phyloP scores from a whole-genome alignment of 2,329 filamentous ascomycete genomes.

The Stagonosporopsis vannaccii region DNA sequence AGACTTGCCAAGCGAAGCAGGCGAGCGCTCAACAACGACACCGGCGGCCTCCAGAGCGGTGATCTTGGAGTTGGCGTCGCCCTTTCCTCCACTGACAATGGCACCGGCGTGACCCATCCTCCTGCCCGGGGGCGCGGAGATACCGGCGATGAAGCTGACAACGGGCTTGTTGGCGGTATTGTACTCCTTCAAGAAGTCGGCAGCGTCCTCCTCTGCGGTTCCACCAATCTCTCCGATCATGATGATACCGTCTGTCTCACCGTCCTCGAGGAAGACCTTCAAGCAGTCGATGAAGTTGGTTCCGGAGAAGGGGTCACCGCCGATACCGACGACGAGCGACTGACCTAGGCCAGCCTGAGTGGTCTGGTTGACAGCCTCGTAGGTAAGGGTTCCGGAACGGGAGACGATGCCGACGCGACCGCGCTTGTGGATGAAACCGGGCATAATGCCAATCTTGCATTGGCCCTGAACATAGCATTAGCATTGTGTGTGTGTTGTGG shows the following conservation, averaged over 20 bases:
- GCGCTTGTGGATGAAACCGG: slow-evolving; percentile 99
- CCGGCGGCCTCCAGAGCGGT: slow-evolving; percentile 89
- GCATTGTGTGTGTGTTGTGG: neutral
- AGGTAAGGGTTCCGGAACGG: slow-evolving; percentile 96
- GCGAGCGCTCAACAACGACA: slow-evolving; percentile 86
- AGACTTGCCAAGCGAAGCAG: slow-evolving; percentile 89
- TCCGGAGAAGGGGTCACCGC: slow-evolving; percentile 97
- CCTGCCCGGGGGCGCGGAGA: slow-evolving; percentile 93
- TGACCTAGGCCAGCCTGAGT: slow-evolving; percentile 96
- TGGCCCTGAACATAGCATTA: slow-evolving; percentile 67
- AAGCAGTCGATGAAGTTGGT: slow-evolving; percentile 99
- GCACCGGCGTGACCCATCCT: slow-evolving; percentile 99
- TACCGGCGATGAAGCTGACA: slow-evolving; percentile 97
- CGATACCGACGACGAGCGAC: slow-evolving; percentile 97
- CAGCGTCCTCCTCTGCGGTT: slow-evolving; percentile 95
- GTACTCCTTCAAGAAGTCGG: slow-evolving; percentile 91
- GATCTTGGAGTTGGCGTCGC: slow-evolving; percentile 98
- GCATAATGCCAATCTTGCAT: slow-evolving; percentile 99
- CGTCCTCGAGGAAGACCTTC: slow-evolving; percentile 93
- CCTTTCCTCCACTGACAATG: slow-evolving; percentile 97
- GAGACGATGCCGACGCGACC: slow-evolving; percentile 98
- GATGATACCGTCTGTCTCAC: slow-evolving; percentile 98
- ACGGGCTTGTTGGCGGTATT: slow-evolving; percentile 96
- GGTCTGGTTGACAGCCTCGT: slow-evolving; percentile 99
- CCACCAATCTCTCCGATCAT: slow-evolving; percentile 99